A percentile compares a stretch with the other conserved stretches of the same genome.
Evolutionary conservation across 257 asterid genomes (phyloP).

Genomic region (Solanum pimpinellifolium): DNA sequence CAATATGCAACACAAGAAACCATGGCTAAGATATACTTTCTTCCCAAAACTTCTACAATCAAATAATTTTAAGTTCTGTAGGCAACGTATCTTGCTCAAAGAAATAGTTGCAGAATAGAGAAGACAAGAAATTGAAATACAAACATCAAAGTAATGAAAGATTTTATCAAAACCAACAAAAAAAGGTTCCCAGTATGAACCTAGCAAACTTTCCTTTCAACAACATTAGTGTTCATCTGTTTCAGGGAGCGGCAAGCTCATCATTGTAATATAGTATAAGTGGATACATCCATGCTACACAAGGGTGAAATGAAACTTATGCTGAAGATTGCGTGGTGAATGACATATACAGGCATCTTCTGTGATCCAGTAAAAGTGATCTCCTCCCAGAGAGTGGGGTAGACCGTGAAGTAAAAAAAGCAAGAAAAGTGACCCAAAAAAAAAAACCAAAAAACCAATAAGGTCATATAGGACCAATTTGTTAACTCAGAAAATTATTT

Average conservation of each 20-base stretch:
- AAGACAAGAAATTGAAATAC: background rate
- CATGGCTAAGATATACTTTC: background rate
- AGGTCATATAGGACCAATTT: conserved; percentile 3
- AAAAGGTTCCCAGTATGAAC: conserved; percentile 9
- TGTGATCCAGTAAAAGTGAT: conserved; percentile 15
- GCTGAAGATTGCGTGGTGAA: conserved; percentile 15
- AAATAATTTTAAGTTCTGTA: background rate
- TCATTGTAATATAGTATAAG: background rate
- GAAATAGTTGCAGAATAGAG: background rate
- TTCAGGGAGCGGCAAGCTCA: conserved; percentile 2
- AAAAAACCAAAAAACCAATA: conserved; percentile 16
- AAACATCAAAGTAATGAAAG: background rate
- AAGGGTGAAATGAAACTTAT: conserved; percentile 23
- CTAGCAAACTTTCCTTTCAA: conserved; percentile 22
- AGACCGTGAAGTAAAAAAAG: conserved; percentile 1
- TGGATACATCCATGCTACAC: conserved; percentile 32
- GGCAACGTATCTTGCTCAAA: background rate
- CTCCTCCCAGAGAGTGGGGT: conserved; percentile 13
- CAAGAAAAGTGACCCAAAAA: conserved; percentile 1
- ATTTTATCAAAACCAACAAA: background rate
- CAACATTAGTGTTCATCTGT: background rate
- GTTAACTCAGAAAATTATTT: background rate
- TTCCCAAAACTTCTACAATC: background rate
- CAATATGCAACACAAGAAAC: background rate
- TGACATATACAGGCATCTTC: conserved; percentile 10